Conservation (phyloP, 805 yeast species). For the Wickerhamiella hasegawae region DNA sequence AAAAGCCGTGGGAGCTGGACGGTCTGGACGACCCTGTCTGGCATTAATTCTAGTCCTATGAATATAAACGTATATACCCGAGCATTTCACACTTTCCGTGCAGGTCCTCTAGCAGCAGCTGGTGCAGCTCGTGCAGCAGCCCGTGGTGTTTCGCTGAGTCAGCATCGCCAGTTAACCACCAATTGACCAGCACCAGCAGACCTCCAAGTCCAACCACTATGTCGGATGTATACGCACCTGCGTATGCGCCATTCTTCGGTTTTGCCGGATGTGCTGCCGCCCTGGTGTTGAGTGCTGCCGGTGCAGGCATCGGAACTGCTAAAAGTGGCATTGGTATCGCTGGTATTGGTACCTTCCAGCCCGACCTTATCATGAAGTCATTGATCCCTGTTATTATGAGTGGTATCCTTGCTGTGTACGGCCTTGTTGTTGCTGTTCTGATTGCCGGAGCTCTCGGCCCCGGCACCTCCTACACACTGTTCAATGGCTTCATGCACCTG, state of each 20-base stretch:
- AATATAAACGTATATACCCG: background rate
- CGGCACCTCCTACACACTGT: constrained; percentile 60
- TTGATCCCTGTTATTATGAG: constrained; percentile 96
- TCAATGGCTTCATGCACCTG: constrained; percentile 95
- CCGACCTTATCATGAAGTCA: constrained; percentile 83
- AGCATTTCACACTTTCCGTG: background rate
- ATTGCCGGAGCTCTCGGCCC: constrained; percentile 78
- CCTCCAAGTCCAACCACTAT: constrained; percentile 1
- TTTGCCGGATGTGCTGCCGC: constrained; percentile 93
- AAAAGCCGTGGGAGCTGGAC: background rate
- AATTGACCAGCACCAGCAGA: too few relatives aligned
- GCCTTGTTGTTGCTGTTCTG: constrained; percentile 87
- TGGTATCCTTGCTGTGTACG: constrained; percentile 94
- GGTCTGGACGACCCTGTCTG: background rate
- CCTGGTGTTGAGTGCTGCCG: constrained; percentile 82
- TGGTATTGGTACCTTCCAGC: constrained; percentile 95
- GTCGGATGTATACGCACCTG: constrained; percentile 55
- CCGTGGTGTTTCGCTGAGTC: too few relatives aligned
- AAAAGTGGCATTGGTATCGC: constrained; percentile 96
- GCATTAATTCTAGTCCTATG: too few relatives aligned
- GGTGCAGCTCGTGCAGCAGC: too few relatives aligned
- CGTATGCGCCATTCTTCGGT: constrained; percentile 93
- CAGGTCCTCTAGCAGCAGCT: too few relatives aligned
- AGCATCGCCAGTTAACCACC: too few relatives aligned
- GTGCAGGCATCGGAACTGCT: constrained; percentile 98